These are phyloP conservation scores for Erodium maritimum DNA, from an alignment of 345 rosid species.

Conservation along the genomic window DNA sequence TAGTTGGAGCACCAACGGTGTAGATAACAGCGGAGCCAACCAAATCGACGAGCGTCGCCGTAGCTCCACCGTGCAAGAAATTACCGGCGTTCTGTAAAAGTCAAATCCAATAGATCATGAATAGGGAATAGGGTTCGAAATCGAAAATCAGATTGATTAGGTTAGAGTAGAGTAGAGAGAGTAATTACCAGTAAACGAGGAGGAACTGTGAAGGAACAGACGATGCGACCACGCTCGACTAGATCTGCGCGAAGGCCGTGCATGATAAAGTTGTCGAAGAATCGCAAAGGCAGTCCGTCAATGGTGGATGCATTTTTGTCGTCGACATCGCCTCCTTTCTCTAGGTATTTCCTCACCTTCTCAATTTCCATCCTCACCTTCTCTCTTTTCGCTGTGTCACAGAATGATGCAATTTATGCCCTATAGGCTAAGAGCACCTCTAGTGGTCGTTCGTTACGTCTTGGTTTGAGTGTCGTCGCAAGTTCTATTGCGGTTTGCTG, in stretches of 20 bases:
- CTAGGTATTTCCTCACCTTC: slow-evolving; percentile 52
- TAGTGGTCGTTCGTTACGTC: no score
- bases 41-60: background rate
- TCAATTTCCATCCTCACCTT: no score
- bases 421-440: no score
- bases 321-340: slow-evolving; percentile 29
- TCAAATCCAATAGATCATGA: no score
- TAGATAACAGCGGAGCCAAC: slow-evolving; percentile 1
- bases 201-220: slow-evolving; percentile 72
- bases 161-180: no score
- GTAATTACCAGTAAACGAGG: slow-evolving; percentile 56
- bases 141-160: no score
- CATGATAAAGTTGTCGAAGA: slow-evolving; percentile 47
- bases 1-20: background rate
- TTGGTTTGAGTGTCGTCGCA: no score
- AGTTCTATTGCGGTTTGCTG: no score
- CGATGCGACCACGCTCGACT: slow-evolving; percentile 58
- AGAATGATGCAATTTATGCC: no score
- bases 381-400: no score
- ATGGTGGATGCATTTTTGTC: slow-evolving; percentile 21
- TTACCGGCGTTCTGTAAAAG: background rate
- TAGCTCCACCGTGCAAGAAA: background rate
- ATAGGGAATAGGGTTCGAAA: no score
- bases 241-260: slow-evolving; percentile 53
- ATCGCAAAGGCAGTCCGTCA: slow-evolving; percentile 33